Evolutionary conservation across 257 asterid species (phyloP).

Genomic region (Marsdenia floribunda): DNA sequence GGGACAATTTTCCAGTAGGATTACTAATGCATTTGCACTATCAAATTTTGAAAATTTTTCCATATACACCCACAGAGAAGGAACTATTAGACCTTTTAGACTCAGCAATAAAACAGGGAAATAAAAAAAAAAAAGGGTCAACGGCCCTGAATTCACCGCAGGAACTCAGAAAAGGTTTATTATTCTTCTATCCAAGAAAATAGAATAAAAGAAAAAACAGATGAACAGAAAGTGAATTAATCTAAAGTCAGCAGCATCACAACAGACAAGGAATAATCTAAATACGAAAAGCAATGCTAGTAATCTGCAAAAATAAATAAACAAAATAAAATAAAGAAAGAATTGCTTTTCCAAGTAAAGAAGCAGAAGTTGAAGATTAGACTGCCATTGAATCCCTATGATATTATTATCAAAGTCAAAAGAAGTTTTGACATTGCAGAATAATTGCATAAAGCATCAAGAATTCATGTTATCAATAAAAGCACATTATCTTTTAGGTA

Average conservation of each 20-base stretch:
- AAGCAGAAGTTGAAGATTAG: neutral
- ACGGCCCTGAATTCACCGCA: neutral
- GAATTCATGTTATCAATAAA: constrained; percentile 7
- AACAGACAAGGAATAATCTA: no score
- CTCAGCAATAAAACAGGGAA: neutral
- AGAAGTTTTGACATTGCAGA: neutral
- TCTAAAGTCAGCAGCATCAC: no score
- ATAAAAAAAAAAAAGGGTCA: neutral
- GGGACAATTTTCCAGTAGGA: neutral
- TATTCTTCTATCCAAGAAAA: no score
- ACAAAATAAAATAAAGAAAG: no score
- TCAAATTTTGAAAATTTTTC: neutral
- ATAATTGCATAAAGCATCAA: neutral
- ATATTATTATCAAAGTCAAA: neutral
- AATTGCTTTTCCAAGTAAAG: no score
- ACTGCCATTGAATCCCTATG: neutral
- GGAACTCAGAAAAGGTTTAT: neutral
- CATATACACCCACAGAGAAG: neutral
- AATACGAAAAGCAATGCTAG: no score
- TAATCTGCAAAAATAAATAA: neutral
- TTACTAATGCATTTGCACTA: neutral
- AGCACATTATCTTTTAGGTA: neutral
- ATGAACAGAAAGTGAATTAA: no score
- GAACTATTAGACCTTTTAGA: neutral
- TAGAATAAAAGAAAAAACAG: no score